A percentile compares a stretch with the other conserved stretches of the same genome.
Evolutionary conservation across 805 yeast genomes (phyloP).

Genomic region (Zygosaccharomyces bailii): DNA sequence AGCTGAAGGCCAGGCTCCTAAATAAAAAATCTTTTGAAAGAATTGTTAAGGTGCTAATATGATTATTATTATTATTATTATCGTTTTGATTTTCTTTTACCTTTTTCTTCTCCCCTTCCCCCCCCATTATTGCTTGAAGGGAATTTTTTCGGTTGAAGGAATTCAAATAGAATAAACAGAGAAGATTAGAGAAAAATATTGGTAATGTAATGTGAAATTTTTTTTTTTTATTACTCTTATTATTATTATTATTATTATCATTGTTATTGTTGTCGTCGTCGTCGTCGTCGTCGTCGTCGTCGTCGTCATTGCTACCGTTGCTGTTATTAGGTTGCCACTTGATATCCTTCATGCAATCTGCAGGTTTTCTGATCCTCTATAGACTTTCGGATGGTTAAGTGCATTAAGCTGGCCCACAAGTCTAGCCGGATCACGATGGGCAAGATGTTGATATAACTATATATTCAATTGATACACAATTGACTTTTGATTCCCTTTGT

Average conservation of each 20-base stretch:
- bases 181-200: background rate
- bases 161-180: background rate
- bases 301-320: background rate
- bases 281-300: background rate
- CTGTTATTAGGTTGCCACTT: too few species aligned
- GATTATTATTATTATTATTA: slow-evolving; percentile 1
- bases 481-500: background rate
- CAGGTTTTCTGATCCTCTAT: too few species aligned
- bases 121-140: slow-evolving; percentile 2
- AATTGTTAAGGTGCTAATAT: slow-evolving; percentile 6
- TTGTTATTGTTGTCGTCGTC: background rate
- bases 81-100: slow-evolving; percentile 1
- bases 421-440: too few species aligned
- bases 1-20: slow-evolving; percentile 30
- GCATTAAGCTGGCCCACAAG: too few species aligned
- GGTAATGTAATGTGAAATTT: background rate
- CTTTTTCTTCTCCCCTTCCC: slow-evolving; percentile 4
- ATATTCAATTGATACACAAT: background rate
- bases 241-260: background rate
- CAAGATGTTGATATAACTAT: too few species aligned
- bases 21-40: slow-evolving; percentile 16
- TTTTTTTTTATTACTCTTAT: background rate
- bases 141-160: background rate
- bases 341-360: too few species aligned
- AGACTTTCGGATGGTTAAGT: too few species aligned